phyloP scores from a whole-genome alignment of 2,329 filamentous ascomycete genomes.

The Neonectria hederae region DNA sequence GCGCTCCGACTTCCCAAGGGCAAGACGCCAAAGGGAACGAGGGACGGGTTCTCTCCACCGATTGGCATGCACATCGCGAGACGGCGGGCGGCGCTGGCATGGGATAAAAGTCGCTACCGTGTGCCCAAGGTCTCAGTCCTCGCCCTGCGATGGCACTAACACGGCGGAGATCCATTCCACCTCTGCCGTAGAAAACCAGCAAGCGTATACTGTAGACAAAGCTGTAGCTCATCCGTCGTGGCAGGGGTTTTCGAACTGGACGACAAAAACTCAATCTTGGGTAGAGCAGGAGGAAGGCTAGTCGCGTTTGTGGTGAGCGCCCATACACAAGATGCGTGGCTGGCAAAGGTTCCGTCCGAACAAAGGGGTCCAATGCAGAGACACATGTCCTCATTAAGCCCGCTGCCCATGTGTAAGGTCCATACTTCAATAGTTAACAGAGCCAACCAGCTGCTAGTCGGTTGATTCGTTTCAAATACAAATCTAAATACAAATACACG shows the following conservation, averaged over 20 bases:
- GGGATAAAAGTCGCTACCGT: conserved; percentile 14
- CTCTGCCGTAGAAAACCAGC: background rate
- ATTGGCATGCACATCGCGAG: conserved; percentile 24
- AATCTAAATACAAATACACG: background rate
- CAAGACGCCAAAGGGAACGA: background rate
- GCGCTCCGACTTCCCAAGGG: background rate
- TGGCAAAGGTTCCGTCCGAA: background rate
- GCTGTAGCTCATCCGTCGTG: background rate
- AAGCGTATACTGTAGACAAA: background rate
- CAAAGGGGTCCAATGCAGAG: background rate
- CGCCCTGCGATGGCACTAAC: conserved; percentile 9
- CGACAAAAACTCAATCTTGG: background rate
- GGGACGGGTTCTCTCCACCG: background rate
- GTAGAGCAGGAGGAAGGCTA: background rate
- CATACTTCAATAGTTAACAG: background rate
- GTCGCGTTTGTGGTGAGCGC: background rate
- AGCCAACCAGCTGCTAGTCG: background rate
- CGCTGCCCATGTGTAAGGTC: background rate
- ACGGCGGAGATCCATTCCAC: conserved; percentile 16
- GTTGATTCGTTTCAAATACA: background rate
- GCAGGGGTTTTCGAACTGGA: background rate
- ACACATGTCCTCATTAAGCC: background rate
- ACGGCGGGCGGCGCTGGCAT: conserved; percentile 17
- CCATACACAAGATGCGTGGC: too few relatives aligned
- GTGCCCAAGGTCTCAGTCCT: conserved; percentile 15